These are phyloP conservation scores for Populus hybrid DNA, from an alignment of 441 rosid genomes.

Conservation along the genomic window DNA sequence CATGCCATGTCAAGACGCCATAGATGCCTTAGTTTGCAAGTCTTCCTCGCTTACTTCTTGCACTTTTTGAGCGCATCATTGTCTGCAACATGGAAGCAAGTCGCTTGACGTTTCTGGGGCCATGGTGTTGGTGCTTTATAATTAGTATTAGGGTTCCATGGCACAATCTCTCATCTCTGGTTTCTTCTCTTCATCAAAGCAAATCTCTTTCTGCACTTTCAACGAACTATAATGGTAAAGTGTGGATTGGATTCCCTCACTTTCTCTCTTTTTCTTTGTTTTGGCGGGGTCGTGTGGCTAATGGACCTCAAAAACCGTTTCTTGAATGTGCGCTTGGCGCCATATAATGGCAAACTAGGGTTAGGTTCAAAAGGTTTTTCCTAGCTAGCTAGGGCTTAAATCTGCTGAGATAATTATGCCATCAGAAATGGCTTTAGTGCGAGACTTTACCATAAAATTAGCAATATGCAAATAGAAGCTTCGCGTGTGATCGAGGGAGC, in stretches of 20 bases:
- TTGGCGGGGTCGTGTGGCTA: slow-evolving; percentile 1
- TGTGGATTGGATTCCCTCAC: not conserved
- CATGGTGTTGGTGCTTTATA: not conserved
- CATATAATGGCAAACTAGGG: not conserved
- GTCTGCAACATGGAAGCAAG: not conserved
- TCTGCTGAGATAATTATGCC: not conserved
- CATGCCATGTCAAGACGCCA: not conserved
- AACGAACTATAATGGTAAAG: not conserved
- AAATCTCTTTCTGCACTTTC: not conserved
- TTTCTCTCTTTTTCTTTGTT: not conserved
- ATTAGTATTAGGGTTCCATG: not conserved
- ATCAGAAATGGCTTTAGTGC: not conserved
- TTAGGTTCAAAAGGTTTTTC: not conserved
- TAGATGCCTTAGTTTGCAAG: slow-evolving; percentile 1
- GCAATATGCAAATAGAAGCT: too few species aligned
- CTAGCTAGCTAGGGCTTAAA: too few species aligned
- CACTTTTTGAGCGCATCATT: slow-evolving; percentile 11
- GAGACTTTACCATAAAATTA: not conserved
- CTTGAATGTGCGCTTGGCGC: not conserved
- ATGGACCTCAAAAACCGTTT: slow-evolving; percentile 2
- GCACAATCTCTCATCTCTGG: not conserved
- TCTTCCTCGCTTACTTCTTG: too few species aligned
- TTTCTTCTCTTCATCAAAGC: not conserved
- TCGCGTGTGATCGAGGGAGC: too few species aligned
- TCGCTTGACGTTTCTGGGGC: slow-evolving; percentile 12